Evolutionary conservation across 2,329 filamentous ascomycete genomes (phyloP).

Genomic region (Pyricularia sp.): DNA sequence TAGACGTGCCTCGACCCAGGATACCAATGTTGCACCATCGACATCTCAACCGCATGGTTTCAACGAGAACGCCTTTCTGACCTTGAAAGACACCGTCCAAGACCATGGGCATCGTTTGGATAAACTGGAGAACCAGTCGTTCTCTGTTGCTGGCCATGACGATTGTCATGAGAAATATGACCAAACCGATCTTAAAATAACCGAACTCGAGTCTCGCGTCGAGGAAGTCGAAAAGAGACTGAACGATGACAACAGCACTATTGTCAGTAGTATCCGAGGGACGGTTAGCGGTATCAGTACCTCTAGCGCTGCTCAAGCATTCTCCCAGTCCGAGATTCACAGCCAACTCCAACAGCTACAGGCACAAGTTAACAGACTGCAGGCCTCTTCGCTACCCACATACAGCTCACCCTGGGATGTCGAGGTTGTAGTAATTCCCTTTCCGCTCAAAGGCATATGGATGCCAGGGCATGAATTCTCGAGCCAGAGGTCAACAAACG

Average conservation of each 20-base stretch:
- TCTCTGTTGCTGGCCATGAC: constrained; percentile 52
- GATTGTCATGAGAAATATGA: constrained; percentile 58
- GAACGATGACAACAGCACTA: constrained; percentile 30
- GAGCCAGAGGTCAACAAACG: constrained; percentile 13
- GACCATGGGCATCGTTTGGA: constrained; percentile 54
- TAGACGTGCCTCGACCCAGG: neutral
- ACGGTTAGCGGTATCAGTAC: constrained; percentile 32
- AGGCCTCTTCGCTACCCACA: constrained; percentile 46
- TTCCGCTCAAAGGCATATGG: constrained; percentile 45
- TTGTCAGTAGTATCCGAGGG: constrained; percentile 20
- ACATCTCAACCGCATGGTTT: constrained; percentile 1
- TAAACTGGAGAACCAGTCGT: constrained; percentile 55
- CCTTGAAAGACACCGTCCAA: constrained; percentile 38
- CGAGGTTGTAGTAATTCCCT: constrained; percentile 65
- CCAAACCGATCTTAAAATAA: constrained; percentile 50
- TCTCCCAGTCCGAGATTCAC: constrained; percentile 30
- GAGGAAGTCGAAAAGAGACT: constrained; percentile 45
- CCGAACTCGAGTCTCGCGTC: constrained; percentile 53
- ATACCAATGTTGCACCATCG: constrained; percentile 6
- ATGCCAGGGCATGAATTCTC: constrained; percentile 33
- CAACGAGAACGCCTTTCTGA: constrained; percentile 23
- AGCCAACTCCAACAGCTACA: constrained; percentile 37
- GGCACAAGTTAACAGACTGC: constrained; percentile 40
- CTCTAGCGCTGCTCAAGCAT: constrained; percentile 31
- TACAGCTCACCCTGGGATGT: constrained; percentile 54